Conservation (phyloP, 805 yeast genomes). For the Saccharomycopsis schoenii region DNA sequence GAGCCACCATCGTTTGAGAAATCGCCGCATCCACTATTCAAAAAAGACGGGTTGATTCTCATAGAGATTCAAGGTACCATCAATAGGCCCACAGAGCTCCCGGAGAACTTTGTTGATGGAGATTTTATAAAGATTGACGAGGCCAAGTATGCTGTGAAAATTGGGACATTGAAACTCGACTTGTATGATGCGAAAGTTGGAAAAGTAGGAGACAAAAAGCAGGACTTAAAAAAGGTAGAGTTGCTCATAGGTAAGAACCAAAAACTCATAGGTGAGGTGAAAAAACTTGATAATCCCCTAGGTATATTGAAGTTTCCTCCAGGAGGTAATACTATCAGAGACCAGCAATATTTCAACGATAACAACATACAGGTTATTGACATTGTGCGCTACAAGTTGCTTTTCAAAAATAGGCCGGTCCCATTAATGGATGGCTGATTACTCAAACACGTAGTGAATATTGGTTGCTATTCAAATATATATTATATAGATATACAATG, state of each 20-base stretch:
- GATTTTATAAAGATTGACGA: background rate
- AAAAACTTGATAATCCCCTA: constrained; percentile 51
- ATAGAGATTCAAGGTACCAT: constrained; percentile 18
- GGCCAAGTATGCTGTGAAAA: constrained; percentile 3
- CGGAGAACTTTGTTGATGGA: background rate
- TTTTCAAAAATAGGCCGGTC: constrained; percentile 60
- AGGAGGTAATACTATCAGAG: constrained; percentile 8
- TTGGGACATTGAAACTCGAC: constrained; percentile 7
- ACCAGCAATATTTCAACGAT: constrained; percentile 16
- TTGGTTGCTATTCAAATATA: no score
- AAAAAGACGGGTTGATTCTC: constrained; percentile 12
- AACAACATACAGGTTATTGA: constrained; percentile 44
- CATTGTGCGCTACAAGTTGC: constrained; percentile 45
- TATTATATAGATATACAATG: no score
- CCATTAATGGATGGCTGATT: constrained; percentile 29
- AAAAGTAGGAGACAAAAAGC: background rate
- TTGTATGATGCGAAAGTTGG: background rate
- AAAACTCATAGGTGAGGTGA: constrained; percentile 52
- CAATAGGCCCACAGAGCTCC: constrained; percentile 3
- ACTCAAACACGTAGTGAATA: background rate
- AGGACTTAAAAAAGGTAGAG: constrained; percentile 5
- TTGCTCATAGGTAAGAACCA: constrained; percentile 62
- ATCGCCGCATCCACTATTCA: constrained; percentile 6
- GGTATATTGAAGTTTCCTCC: constrained; percentile 45
- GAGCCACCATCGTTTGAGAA: background rate